A percentile compares a stretch with the other conserved stretches of the same genome.
Conservation (phyloP, 352 stramenopile species). For the Pythium chondricola region DNA sequence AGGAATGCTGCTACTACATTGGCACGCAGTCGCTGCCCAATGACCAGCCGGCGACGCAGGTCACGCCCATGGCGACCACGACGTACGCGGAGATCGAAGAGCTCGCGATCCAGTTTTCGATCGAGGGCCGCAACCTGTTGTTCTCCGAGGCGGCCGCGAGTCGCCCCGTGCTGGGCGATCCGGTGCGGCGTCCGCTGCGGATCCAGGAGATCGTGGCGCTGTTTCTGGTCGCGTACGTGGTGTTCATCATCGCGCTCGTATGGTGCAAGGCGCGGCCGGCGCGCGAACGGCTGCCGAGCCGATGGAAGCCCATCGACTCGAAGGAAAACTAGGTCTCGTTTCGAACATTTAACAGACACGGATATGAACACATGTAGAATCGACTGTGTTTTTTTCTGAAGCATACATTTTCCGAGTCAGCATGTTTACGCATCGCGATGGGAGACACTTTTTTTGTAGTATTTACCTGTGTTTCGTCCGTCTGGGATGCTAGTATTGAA, state of each 20-base stretch:
- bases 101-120: constrained; percentile 73
- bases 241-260: constrained; percentile 64
- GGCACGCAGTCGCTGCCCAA: constrained; percentile 56
- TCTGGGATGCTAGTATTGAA: no score
- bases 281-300: constrained; percentile 70
- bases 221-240: constrained; percentile 59
- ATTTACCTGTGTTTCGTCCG: no score
- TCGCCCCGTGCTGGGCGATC: constrained; percentile 9
- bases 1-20: constrained; percentile 86
- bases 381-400: no score
- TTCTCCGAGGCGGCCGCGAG: constrained; percentile 32
- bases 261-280: constrained; percentile 68
- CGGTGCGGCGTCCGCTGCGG: constrained; percentile 7
- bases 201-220: constrained; percentile 63
- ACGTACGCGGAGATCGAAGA: constrained; percentile 74
- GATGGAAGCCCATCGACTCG: constrained; percentile 69
- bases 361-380: no score
- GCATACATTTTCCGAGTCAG: no score
- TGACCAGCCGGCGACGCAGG: constrained; percentile 57
- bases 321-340: constrained; percentile 64
- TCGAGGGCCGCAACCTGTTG: constrained; percentile 56
- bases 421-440: no score
- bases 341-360: no score
- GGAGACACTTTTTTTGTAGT: no score
- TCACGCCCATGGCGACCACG: constrained; percentile 63